A percentile compares a stretch with the other conserved stretches of the same genome.
These are phyloP conservation scores for Malus hybrid DNA, from an alignment of 331 rosid genomes.

Conservation along the genomic window DNA sequence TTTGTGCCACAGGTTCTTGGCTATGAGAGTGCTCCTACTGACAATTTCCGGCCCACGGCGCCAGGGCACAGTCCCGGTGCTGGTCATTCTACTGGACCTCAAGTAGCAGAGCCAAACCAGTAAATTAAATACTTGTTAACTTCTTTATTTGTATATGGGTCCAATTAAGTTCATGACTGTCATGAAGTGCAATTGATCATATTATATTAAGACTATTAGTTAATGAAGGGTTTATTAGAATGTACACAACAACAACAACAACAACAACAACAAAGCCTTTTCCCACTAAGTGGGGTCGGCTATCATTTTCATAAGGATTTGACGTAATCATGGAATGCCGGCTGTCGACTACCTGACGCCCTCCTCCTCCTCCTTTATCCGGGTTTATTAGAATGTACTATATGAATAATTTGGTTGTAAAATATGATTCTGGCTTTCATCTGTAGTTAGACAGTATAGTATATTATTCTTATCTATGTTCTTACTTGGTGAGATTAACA, in stretches of 20 bases:
- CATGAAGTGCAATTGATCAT: not conserved
- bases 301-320: too few relatives aligned
- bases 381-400: not conserved
- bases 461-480: not conserved
- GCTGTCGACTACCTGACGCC: too few relatives aligned
- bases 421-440: not conserved
- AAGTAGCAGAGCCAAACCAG: not conserved
- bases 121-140: not conserved
- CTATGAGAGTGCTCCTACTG: conserved; percentile 4
- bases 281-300: too few relatives aligned
- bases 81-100: conserved; percentile 48
- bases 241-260: too few relatives aligned
- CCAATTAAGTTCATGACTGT: not conserved
- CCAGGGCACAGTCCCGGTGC: conserved; percentile 94
- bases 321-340: too few relatives aligned
- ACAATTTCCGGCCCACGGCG: conserved; percentile 54
- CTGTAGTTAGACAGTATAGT: not conserved
- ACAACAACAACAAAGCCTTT: too few relatives aligned
- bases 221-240: not conserved
- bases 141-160: not conserved
- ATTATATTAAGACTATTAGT: not conserved
- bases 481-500: not conserved
- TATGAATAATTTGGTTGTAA: not conserved
- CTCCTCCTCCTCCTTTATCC: too few relatives aligned
- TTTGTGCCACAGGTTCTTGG: not conserved